Base-by-base conservation (phyloP, 2,329 filamentous ascomycete species). In the Grosmannia huntii region DNA sequence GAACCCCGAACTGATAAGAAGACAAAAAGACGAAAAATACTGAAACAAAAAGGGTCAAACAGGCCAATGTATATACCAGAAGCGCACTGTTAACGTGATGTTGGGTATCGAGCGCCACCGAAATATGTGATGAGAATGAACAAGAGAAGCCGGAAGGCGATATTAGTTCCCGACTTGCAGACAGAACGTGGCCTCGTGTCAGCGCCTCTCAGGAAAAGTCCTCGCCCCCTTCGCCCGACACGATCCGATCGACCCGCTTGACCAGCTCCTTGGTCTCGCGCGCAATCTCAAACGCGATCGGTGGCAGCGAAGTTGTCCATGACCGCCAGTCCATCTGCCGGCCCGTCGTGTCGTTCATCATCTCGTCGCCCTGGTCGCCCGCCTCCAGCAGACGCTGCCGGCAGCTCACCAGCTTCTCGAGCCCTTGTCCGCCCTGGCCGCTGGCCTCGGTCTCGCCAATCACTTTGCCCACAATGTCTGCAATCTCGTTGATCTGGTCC, bases 211-310 rank as follows among this genome's bases (percentile, higher is more conserved):
- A 65, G 25, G 66, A 67, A 57, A 68, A 68, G 56, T 68, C 65
- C 33, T 66, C 64, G 38, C 36, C 60, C 23, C 25, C 61, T 55
- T 64, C 62, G 53, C 63, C 59, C 52, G 62, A 58, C 28, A 64
- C 63, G 25, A 67, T 59, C 58, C 65, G 64, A 57, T 65, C 70
- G 38, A 66, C 62, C 7, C 64, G 61, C 59, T 66, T 64, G 48
- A 83, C 80, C 60, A 89, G 73, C 68, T 88, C 89, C 75, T 92
- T 94, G 56, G 86, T 87, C 71, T 90, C 87, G 60, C 87, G 79
- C 7, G 87, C 89, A 67, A 92, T 86, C 71, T 90, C 87, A 70
- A 95, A 95, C n/a, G 89, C 89, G 64, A 94, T 84, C 2, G 89
- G 89, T 12, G 89, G 89, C 55, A 95, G 73, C 31, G 82, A 84